phyloP scores from a whole-genome alignment of 140 eudicot genomes.

The Flaveria floridana region DNA sequence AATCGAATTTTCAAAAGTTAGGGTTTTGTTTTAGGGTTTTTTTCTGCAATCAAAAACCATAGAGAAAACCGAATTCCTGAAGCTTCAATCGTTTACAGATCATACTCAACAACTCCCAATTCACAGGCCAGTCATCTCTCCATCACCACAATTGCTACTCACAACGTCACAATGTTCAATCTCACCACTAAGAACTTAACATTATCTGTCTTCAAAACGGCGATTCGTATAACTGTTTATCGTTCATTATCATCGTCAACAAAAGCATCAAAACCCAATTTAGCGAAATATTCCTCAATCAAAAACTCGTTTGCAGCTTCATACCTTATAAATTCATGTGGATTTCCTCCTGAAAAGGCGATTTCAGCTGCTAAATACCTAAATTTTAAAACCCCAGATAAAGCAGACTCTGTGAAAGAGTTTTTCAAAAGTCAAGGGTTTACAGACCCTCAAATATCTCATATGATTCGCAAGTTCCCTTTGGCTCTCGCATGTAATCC shows the following conservation, averaged over 20 bases:
- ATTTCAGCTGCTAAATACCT: slow-evolving; percentile 41
- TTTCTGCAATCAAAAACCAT: not conserved
- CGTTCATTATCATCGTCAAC: slow-evolving; percentile 25
- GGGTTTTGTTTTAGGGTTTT: slow-evolving; percentile 10
- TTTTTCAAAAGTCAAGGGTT: slow-evolving; percentile 48
- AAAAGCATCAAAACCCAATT: slow-evolving; percentile 7
- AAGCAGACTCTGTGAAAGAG: slow-evolving; percentile 39
- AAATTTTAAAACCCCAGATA: slow-evolving; percentile 30
- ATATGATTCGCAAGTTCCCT: slow-evolving; percentile 30
- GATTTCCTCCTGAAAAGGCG: slow-evolving; percentile 44
- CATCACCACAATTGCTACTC: slow-evolving; percentile 1
- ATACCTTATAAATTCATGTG: slow-evolving; percentile 49
- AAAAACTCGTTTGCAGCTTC: slow-evolving; percentile 33
- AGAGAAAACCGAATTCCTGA: slow-evolving; percentile 6
- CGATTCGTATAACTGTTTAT: not conserved
- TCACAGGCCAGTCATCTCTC: slow-evolving; percentile 23
- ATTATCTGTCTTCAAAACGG: slow-evolving; percentile 12
- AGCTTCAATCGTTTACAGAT: slow-evolving; percentile 6
- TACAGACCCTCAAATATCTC: slow-evolving; percentile 23
- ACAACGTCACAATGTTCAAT: slow-evolving; percentile 30
- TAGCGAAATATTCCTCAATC: not conserved
- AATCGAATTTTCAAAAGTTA: not conserved
- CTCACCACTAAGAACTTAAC: slow-evolving; percentile 20
- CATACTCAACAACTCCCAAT: not conserved
- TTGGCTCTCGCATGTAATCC: slow-evolving; percentile 30